Base-by-base conservation (phyloP, 192 early-diverging fungal genomes). In the Podila clonocystis region DNA sequence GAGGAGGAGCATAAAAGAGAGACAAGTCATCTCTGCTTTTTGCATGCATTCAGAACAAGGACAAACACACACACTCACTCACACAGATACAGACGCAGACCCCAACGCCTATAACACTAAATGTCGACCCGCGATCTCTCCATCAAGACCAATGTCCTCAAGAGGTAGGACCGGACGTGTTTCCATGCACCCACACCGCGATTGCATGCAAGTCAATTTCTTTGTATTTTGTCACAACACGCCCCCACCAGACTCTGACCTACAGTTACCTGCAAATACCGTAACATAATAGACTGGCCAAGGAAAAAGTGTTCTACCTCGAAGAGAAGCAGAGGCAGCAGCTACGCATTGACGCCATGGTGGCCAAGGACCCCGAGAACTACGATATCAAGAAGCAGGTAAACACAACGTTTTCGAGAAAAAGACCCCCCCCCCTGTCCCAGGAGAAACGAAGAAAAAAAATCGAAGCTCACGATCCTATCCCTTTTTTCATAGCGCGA, bases 361-460 rank as follows among this genome's bases (percentile, higher is more conserved):
- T 82, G 29, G 85, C 68, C 24, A 77, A 83, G 9, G 84, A 82
- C 50, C 87, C 87, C 26, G 89, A 91, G 66, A 82, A 87, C 34
- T 75, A 85, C 38, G 86, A 89, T 63, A 82, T 91, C 68, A 77
- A 85, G 68, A 89, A 91, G 73, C 89, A 91, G 86, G 89, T 88
- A 88, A 58, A 45, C 41, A 45, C 41, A 45, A 45, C 13, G 41
- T 45, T 45, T 45, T 36, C 34, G 8, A 36, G 34, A 36, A 36
- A 7, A 11, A 9, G 15, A 12, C 38, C 38, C 9, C 0, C 38
- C 9, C 38, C 38, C 38, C 34, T 36, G 34, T 31, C 36, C 36
- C 36, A 8, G 36, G 36, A 38, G 36, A 45, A 45, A 0, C 38
- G 12, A 45, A 3, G 11, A 15, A 45, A 2, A 45, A 15, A 0